Percentiles rank a stretch among this genome's conserved stretches.
Evolutionary conservation across 345 rosid genomes (phyloP).

Genomic region (Xanthoceras sorbifolium): DNA sequence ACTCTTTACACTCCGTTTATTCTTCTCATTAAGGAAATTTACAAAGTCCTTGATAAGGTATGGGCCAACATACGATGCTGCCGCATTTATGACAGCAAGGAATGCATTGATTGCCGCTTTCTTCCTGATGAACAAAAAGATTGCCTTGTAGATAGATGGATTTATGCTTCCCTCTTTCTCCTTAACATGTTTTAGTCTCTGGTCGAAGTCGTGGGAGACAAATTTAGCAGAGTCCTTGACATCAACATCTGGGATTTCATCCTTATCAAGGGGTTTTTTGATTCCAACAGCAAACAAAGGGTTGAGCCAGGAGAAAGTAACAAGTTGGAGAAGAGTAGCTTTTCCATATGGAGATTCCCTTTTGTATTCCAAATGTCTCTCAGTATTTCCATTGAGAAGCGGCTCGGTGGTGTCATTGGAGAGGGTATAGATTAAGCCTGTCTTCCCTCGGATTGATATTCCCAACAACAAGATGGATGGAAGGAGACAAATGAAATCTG

Average conservation of each 20-base stretch:
- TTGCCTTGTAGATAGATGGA: conserved; percentile 71
- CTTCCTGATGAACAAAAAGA: conserved; percentile 55
- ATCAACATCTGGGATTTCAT: conserved; percentile 72
- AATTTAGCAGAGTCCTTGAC: conserved; percentile 67
- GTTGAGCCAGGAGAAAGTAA: conserved; percentile 93
- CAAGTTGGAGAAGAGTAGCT: conserved; percentile 67
- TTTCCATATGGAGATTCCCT: conserved; percentile 69
- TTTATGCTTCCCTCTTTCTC: conserved; percentile 45
- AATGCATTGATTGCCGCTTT: conserved; percentile 75
- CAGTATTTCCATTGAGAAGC: conserved; percentile 43
- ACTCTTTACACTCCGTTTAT: conserved; percentile 40
- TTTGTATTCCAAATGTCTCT: conserved; percentile 25
- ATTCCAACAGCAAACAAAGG: conserved; percentile 69
- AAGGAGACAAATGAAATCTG: conserved; percentile 50
- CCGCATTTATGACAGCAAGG: conserved; percentile 69
- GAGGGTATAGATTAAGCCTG: conserved; percentile 41
- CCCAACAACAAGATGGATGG: conserved; percentile 54
- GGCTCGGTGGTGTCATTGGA: conserved; percentile 51
- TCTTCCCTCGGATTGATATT: conserved; percentile 66
- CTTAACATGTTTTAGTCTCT: conserved; percentile 53
- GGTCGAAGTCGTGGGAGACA: conserved; percentile 49
- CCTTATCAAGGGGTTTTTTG: conserved; percentile 71
- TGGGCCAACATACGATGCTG: conserved; percentile 78
- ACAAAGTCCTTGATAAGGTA: conserved; percentile 79
- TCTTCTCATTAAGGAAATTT: conserved; percentile 49